Base-by-base conservation (phyloP, 441 rosid genomes). In the Pelargonium myrrhifolium region DNA sequence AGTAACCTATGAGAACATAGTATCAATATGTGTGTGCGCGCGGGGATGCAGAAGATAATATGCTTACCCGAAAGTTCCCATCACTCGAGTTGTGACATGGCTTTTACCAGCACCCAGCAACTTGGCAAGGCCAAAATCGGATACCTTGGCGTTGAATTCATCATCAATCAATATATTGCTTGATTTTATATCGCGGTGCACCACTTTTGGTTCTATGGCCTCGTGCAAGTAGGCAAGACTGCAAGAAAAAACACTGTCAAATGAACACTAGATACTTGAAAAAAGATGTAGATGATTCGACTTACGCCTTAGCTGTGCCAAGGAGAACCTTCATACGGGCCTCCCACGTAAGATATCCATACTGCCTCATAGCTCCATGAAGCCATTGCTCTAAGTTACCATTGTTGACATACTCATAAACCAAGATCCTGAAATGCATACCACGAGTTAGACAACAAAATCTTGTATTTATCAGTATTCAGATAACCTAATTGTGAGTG, bases 331-430 rank as follows among this genome's bases (percentile, higher is more conserved):
- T 93, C 80, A 83, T 80, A 62, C 99, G 92, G 51, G 97, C 97
- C 80, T 89, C 99, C 99, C 97, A 93, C 70, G 96, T 91, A 63
- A 93, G 85, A 76, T 84, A 89, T 62, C 99, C 95, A 35, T 88
- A 91, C 47, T 89, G 93, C 22, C 84, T 86, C 96, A 89, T 83
- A 67, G 88, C 99, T 59, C 99, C 97, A 66, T 89, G 99, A 69
- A 91, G 97, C 99, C 99, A 93, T 71, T 91, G 95, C 81, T 93
- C 99, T 55, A 93, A 82, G 80, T 93, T 93, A 62, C 97, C 97
- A 65, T 88, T 93, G 84, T 89, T 91, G 71, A 89, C 92, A 71
- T 88, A 89, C 86, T 93, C 97, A 68, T 93, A 93, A 47, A 93
- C 96, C 89, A 93, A 71, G 45, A 93, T 83, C 92, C 98, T 93